Conservation (phyloP, 2,329 filamentous ascomycete species). For the Colletotrichum sansevieriae region DNA sequence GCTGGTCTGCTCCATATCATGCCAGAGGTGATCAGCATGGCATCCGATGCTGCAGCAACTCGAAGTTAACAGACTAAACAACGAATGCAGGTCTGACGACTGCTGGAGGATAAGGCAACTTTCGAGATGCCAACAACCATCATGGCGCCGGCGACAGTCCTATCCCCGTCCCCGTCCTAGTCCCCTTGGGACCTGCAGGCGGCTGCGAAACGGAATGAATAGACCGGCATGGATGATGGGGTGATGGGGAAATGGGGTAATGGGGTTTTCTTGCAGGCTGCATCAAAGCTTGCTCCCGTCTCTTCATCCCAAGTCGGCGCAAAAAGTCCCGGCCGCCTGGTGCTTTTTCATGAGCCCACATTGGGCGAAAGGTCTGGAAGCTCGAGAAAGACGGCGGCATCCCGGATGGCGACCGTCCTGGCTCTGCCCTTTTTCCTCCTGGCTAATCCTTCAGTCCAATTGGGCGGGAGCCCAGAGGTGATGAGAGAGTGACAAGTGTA, state of each 20-base stretch:
- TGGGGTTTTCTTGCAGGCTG: constrained; percentile 32
- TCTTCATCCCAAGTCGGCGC: constrained; percentile 31
- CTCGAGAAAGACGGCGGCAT: constrained; percentile 29
- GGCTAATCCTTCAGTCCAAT: background rate
- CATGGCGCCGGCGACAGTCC: too few relatives aligned
- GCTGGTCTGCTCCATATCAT: too few relatives aligned
- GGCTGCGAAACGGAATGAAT: constrained; percentile 12
- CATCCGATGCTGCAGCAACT: background rate
- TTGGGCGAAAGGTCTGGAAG: constrained; percentile 26
- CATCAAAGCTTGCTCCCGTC: constrained; percentile 23
- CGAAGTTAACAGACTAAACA: too few relatives aligned
- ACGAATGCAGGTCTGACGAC: too few relatives aligned
- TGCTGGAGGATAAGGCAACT: too few relatives aligned
- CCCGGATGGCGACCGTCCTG: constrained; percentile 33
- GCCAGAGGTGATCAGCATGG: background rate
- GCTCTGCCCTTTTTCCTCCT: constrained; percentile 22
- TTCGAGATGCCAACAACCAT: too few relatives aligned
- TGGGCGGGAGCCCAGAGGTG: constrained; percentile 6
- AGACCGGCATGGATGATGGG: constrained; percentile 1
- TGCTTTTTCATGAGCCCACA: constrained; percentile 32
- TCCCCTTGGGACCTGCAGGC: constrained; percentile 6
- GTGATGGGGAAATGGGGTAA: constrained; percentile 15
- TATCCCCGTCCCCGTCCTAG: background rate
- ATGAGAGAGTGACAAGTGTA: constrained; percentile 14
- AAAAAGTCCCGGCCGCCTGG: constrained; percentile 9